These are phyloP conservation scores for Teratosphaeria nubilosa DNA, from an alignment of 2,329 filamentous ascomycete genomes.

Conservation along the genomic window DNA sequence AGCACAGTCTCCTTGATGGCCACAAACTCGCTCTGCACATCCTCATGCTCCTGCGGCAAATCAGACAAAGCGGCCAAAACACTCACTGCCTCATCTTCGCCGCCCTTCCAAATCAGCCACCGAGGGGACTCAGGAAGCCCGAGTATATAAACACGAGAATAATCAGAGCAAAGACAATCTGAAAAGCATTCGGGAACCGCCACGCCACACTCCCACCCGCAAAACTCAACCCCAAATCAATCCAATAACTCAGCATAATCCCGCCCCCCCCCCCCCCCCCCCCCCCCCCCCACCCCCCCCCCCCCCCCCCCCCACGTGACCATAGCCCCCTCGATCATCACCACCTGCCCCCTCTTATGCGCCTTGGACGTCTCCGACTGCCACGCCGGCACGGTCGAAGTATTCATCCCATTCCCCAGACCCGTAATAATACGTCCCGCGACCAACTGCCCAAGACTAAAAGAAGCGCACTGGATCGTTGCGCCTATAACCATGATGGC, in stretches of 20 bases:
- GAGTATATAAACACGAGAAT: not conserved
- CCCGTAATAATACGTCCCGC: conserved; percentile 42
- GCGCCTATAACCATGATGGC: conserved; percentile 36
- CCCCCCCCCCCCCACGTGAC: not conserved
- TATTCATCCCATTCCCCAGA: conserved; percentile 35
- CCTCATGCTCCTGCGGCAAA: not conserved
- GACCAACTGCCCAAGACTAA: not conserved
- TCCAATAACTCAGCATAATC: conserved; percentile 22
- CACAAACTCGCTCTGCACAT: not conserved
- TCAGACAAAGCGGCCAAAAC: not conserved
- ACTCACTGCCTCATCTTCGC: not conserved
- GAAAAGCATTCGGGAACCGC: conserved; percentile 46
- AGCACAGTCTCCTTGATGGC: not conserved
- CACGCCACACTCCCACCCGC: conserved; percentile 25
- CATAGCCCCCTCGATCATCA: conserved; percentile 29
- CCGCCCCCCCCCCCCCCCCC: too few species aligned
- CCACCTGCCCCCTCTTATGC: conserved; percentile 34
- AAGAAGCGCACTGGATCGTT: conserved; percentile 1
- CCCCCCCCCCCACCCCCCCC: too few species aligned
- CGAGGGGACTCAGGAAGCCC: not conserved
- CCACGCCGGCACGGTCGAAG: conserved; percentile 33
- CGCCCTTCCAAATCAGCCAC: not conserved
- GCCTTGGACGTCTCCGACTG: conserved; percentile 36
- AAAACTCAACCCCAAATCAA: conserved; percentile 22
- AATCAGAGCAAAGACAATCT: conserved; percentile 37